Conservation (phyloP, 2,329 filamentous ascomycete genomes). For the Akanthomyces muscarius region DNA sequence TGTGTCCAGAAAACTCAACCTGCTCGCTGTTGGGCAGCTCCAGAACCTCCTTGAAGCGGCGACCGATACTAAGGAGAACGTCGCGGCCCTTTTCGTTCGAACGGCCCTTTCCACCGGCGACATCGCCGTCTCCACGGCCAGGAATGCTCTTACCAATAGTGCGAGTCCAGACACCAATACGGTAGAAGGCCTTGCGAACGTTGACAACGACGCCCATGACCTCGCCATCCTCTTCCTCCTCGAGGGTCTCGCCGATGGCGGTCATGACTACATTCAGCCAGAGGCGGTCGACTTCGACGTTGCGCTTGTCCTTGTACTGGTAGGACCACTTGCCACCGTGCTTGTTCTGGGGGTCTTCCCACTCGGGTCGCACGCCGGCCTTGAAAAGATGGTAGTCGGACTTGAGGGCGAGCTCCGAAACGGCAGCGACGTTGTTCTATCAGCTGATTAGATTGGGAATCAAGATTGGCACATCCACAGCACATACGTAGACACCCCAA, state of each 20-base stretch:
- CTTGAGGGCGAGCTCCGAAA: slow-evolving; percentile 93
- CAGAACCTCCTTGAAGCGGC: slow-evolving; percentile 88
- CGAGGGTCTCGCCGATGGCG: slow-evolving; percentile 95
- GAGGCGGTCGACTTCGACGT: slow-evolving; percentile 85
- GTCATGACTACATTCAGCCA: slow-evolving; percentile 97
- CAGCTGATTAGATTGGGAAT: slow-evolving; percentile 20
- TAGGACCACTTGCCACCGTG: slow-evolving; percentile 99
- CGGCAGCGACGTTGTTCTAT: slow-evolving; percentile 97
- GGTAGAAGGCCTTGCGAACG: slow-evolving; percentile 96
- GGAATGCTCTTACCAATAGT: slow-evolving; percentile 83
- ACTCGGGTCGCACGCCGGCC: slow-evolving; percentile 91
- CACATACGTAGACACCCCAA: slow-evolving; percentile 94
- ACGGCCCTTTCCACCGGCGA: slow-evolving; percentile 73
- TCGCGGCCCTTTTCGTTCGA: slow-evolving; percentile 79
- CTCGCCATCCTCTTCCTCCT: slow-evolving; percentile 90
- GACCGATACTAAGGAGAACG: slow-evolving; percentile 77
- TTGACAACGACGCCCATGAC: slow-evolving; percentile 99
- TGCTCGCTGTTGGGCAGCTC: slow-evolving; percentile 70
- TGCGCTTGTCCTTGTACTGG: slow-evolving; percentile 93
- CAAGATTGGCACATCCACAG: slow-evolving; percentile 21
- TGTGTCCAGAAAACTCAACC: slow-evolving; percentile 96
- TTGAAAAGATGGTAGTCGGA: slow-evolving; percentile 99
- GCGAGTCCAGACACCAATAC: slow-evolving; percentile 95
- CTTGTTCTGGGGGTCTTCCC: slow-evolving; percentile 98
- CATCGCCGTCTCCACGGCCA: slow-evolving; percentile 67